Conservation (phyloP, 2,329 filamentous ascomycete genomes). For the Xylaria sp. region DNA sequence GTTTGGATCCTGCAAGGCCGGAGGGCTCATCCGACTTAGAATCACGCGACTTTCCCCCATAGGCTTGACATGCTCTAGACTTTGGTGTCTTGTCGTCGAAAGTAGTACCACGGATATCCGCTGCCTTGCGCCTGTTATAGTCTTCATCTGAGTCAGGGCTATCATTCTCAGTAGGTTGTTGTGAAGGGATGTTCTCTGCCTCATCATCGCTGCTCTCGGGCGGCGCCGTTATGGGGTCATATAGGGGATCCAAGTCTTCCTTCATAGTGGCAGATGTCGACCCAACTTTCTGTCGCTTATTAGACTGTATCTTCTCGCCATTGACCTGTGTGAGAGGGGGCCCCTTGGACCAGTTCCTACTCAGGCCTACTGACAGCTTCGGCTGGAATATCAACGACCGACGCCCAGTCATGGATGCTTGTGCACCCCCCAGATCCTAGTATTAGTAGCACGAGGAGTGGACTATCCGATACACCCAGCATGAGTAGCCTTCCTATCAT, state of each 20-base stretch:
- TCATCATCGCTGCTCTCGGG: constrained; percentile 45
- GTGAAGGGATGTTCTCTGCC: constrained; percentile 27
- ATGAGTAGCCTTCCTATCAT: not conserved
- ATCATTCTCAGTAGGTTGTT: constrained; percentile 19
- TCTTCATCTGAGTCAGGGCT: constrained; percentile 41
- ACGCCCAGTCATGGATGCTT: constrained; percentile 19
- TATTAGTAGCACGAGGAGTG: not conserved
- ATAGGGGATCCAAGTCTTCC: constrained; percentile 24
- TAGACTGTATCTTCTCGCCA: constrained; percentile 21
- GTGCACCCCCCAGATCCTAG: not conserved
- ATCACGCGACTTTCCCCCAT: not conserved
- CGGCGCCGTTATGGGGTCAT: constrained; percentile 41
- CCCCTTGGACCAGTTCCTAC: constrained; percentile 17
- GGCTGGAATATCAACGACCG: constrained; percentile 5
- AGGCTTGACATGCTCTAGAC: not conserved
- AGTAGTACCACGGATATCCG: constrained; percentile 49
- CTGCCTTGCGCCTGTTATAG: constrained; percentile 44
- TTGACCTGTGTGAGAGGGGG: constrained; percentile 31
- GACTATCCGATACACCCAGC: not conserved
- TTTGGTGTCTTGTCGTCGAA: constrained; percentile 42
- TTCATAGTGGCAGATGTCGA: constrained; percentile 31
- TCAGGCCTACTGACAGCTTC: constrained; percentile 38
- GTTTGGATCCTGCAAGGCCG: constrained; percentile 42
- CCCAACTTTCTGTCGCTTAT: constrained; percentile 13
- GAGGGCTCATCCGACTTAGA: constrained; percentile 31